These are phyloP conservation scores for Jacaranda copaia DNA, from an alignment of 257 asterid genomes.

Conservation along the genomic window DNA sequence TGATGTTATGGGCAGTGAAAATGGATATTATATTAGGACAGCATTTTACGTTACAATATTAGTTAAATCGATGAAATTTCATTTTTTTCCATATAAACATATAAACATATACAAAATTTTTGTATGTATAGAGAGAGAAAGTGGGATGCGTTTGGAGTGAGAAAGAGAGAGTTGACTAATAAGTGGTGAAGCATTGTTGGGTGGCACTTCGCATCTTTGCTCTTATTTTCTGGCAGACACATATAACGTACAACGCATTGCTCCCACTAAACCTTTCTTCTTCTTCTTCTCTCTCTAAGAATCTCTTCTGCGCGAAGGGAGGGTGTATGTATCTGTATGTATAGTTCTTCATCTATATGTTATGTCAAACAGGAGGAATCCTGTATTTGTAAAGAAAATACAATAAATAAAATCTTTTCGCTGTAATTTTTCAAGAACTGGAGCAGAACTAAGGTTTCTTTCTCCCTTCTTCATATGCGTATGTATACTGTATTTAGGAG, in stretches of 20 bases:
- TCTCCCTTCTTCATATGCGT: slow-evolving; percentile 16
- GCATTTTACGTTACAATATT: no score
- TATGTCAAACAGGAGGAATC: slow-evolving; percentile 34
- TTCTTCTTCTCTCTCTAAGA: slow-evolving; percentile 35
- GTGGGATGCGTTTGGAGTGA: neutral
- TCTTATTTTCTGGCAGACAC: neutral
- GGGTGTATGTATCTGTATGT: slow-evolving; percentile 32
- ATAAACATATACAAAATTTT: neutral
- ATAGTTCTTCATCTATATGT: slow-evolving; percentile 28
- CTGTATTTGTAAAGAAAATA: slow-evolving; percentile 4
- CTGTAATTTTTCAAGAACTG: neutral
- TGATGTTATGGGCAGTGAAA: no score
- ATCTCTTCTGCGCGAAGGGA: neutral
- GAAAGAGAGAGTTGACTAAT: slow-evolving; percentile 47
- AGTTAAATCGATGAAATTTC: no score
- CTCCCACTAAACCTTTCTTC: neutral
- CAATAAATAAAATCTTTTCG: neutral
- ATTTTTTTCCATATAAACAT: no score
- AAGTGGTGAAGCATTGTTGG: slow-evolving; percentile 25
- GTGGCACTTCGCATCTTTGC: slow-evolving; percentile 1
- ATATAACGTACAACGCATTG: slow-evolving; percentile 13
- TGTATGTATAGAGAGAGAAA: slow-evolving; percentile 35
- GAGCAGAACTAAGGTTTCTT: slow-evolving; percentile 25
- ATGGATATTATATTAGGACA: no score
- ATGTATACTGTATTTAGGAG: slow-evolving; percentile 17